Evolutionary conservation across 1,139 yeast species (phyloP), one percentile per base, ranked within the genome.

Genomic region (Saccharomyces hybrid): DNA sequence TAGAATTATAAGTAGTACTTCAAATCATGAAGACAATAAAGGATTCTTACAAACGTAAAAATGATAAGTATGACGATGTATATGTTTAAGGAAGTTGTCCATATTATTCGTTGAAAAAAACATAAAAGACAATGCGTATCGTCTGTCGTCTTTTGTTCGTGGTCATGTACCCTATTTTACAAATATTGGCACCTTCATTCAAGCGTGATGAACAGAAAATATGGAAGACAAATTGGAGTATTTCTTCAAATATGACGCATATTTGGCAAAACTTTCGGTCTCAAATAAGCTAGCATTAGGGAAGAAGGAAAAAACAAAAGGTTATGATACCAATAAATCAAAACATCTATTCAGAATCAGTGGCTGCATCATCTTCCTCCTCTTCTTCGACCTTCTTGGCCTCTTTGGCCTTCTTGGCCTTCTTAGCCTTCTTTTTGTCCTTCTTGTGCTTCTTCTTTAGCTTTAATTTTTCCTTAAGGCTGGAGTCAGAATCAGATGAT

Each of bases 331-430:
- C 4, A 38, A 8, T 19, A 11, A 11, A 38, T 16, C 44, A 38
- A 38, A 38, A 3, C 26, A 9, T 38, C 21, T 38, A 38, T 19
- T 38, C 44, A 38, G 44, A 38, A 4, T 38, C 44, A 12, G 44
- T 38, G n/a, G 44, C 44, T 9, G 9, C 44, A 19, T 16, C 24
- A 2, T 16, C 24, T 2, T 38, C 44, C 24, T 38, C 44, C 3
- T 38, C 44, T 16, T 38, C 44, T 38, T 38, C n/a, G 11, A n/a
- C 44, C 14, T 48, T 29, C 48, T 49, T 49, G n/a, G 46, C 41
- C 47, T 55, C 57, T 53, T 57, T 57, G 26, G 52, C 32, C 46
- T 57, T 56, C 55, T 53, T 57, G 7, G 48, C 46, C 50, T 56
- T 55, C 53, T 52, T 55, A 3, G 51, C 38, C 41, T 52, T 52